These are phyloP conservation scores for Boletus tylopilopsis DNA, from an alignment of 768 basidiomycete species.

Conservation along the genomic window DNA sequence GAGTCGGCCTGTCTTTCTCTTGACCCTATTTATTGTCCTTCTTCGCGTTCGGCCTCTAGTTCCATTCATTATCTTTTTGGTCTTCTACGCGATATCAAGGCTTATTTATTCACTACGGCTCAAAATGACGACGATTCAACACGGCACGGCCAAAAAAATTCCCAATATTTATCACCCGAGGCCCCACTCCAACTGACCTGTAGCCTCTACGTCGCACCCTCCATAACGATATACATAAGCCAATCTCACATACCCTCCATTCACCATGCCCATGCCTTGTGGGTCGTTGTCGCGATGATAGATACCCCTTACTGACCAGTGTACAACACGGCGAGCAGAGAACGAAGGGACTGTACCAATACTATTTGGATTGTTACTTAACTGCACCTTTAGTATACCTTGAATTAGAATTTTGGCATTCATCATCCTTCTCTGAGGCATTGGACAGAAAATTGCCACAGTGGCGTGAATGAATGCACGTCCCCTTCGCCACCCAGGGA, in stretches of 20 bases:
- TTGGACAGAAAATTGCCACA: neutral
- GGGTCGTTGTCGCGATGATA: conserved; percentile 32
- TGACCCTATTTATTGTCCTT: conserved; percentile 30
- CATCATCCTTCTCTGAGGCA: neutral
- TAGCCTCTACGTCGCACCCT: conserved; percentile 27
- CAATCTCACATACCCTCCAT: conserved; percentile 14
- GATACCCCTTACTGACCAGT: conserved; percentile 26
- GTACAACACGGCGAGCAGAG: conserved; percentile 27
- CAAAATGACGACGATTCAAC: conserved; percentile 27
- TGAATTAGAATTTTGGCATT: conserved; percentile 33
- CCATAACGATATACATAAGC: conserved; percentile 24
- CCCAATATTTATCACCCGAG: conserved; percentile 24
- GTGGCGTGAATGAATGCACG: conserved; percentile 13
- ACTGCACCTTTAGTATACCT: conserved; percentile 32
- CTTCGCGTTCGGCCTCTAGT: conserved; percentile 17
- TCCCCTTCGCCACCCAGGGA: conserved; percentile 24
- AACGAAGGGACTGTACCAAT: conserved; percentile 32
- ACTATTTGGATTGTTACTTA: conserved; percentile 30
- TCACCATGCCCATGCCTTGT: conserved; percentile 7
- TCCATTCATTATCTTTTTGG: conserved; percentile 11
- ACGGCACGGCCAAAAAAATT: conserved; percentile 20
- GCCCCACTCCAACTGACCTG: conserved; percentile 18
- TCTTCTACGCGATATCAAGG: conserved; percentile 19
- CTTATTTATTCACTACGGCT: conserved; percentile 31
- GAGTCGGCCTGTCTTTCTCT: conserved; percentile 6